Conservation (phyloP, 345 rosid genomes). For the Acer campestre region DNA sequence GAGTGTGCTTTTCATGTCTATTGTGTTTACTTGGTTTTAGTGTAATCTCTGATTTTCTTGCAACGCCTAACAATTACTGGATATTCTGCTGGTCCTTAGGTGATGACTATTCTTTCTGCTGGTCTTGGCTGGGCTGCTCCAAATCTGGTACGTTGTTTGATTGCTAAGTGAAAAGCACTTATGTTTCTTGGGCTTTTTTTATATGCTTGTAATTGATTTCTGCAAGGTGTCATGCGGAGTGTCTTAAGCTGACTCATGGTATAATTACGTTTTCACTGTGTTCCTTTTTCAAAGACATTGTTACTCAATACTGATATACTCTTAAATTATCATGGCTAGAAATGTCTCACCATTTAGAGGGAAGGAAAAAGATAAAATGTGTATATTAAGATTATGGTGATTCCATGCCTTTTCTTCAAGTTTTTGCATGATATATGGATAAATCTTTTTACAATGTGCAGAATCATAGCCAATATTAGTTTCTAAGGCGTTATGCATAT, state of each 20-base stretch:
- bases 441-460: neutral
- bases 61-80: conserved; percentile 1
- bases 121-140: conserved; percentile 95
- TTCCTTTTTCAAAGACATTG: neutral
- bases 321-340: conserved; percentile 1
- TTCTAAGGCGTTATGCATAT: neutral
- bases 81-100: conserved; percentile 42
- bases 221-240: neutral
- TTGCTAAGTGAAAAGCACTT: conserved; percentile 18
- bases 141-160: conserved; percentile 66
- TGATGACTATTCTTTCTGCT: conserved; percentile 89
- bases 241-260: neutral
- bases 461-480: neutral
- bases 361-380: neutral
- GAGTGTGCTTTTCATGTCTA: conserved; percentile 30
- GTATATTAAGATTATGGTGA: neutral
- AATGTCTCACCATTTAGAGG: neutral
- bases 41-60: conserved; percentile 12
- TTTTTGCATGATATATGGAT: neutral
- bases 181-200: conserved; percentile 2
- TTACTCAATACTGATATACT: neutral
- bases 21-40: conserved; percentile 4
- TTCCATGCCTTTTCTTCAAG: neutral
- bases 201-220: conserved; percentile 6
- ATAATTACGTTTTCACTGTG: neutral